Base-by-base conservation (phyloP, 2,329 filamentous ascomycete species). In the Rachicladosporium sp. region DNA sequence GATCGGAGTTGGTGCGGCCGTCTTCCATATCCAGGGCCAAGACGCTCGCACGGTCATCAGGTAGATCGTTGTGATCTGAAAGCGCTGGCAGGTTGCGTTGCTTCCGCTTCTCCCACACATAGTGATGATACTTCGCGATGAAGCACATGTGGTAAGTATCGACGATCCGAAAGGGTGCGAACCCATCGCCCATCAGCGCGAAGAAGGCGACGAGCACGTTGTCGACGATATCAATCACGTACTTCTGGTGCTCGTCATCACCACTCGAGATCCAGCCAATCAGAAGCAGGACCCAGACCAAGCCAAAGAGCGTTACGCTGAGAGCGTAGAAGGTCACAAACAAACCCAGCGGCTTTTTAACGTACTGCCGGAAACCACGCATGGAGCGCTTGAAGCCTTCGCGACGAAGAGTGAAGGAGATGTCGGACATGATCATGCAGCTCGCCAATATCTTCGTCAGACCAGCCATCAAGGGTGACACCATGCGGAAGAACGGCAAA, bases 131-230 rank as follows among this genome's bases (percentile, higher is more conserved):
- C 46, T 78, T 80, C 0, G 80, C 78, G 44, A 93, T 82, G 59
- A 76, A 89, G 32, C 78, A 73, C 82, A 91, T 88, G 59, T 91
- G 85, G 57, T 93, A 93, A 0, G 85, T 91, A 55, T 93, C 85
- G 6, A 89, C 69, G 4, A 73, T 74, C 29, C 85, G 76, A 58
- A 89, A 93, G 0, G 85, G 66, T 0, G 76, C 75, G 12, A 81
- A 57, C 1, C 78, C 59, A 10, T 78, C 77, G 1, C 77, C 78
- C 4, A 79, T 65, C 3, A 77, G 57, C 2, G 75, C 79, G 50
- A 81, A 82, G 8, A 74, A 53, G 1, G 75, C 75, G 3, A 78
- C 77, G 1, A 81, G 60, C 1, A 73, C 55, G 7, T 73, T 75
- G 52, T 81, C 73, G 12, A 67, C 62, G 11, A 71, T 55, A 46